phyloP scores from a whole-genome alignment of 306 rosid species.

The Canavalia gladiata region DNA sequence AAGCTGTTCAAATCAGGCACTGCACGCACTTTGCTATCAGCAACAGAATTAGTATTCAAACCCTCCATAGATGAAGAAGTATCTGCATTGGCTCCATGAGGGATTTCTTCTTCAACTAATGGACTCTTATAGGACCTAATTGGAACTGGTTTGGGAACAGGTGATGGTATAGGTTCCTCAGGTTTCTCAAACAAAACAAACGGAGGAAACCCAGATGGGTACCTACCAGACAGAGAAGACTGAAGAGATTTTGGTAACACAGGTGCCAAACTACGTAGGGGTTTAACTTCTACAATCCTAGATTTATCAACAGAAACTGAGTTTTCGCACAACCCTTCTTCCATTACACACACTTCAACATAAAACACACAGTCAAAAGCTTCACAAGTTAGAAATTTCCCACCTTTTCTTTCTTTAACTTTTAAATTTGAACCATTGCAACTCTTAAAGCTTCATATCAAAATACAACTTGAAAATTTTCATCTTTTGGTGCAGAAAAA shows the following conservation, averaged over 20 bases:
- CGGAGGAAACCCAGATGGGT: conserved; percentile 61
- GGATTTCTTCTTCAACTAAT: conserved; percentile 28
- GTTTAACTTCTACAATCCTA: conserved; percentile 61
- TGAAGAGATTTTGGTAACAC: conserved; percentile 59
- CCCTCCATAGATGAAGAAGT: background rate
- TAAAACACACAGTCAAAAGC: conserved; percentile 16
- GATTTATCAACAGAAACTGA: conserved; percentile 61
- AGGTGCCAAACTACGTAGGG: conserved; percentile 66
- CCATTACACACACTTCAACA: conserved; percentile 56
- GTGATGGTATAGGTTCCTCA: conserved; percentile 44
- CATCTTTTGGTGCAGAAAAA: background rate
- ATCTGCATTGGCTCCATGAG: background rate
- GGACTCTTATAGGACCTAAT: conserved; percentile 56
- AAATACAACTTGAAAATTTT: background rate
- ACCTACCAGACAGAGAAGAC: conserved; percentile 40
- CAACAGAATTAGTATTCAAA: background rate
- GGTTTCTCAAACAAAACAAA: conserved; percentile 53
- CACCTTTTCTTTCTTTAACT: background rate
- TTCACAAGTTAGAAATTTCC: background rate
- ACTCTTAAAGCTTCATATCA: background rate
- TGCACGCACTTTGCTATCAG: background rate
- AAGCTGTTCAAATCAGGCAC: background rate
- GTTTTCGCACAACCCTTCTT: conserved; percentile 51
- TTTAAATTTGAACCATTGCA: background rate
- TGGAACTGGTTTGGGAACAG: conserved; percentile 57